Conservation (phyloP, 2,329 filamentous ascomycete species). For the Sclerotinia trifoliorum region DNA sequence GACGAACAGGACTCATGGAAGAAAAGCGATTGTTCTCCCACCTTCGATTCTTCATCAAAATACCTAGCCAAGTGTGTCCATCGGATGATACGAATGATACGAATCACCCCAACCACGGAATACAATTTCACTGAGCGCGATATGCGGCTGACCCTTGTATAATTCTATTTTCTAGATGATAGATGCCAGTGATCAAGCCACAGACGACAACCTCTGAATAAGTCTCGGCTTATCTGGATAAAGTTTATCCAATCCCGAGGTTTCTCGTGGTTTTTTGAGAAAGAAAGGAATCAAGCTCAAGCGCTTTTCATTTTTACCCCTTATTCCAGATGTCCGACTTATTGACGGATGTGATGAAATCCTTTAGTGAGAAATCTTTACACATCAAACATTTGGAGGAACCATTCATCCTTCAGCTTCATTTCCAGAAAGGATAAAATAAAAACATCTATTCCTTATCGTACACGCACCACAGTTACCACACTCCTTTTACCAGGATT, state of each 20-base stretch:
- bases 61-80: background rate
- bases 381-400: background rate
- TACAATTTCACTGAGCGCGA: constrained; percentile 8
- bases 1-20: background rate
- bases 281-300: background rate
- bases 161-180: background rate
- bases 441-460: constrained; percentile 4
- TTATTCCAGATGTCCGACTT: background rate
- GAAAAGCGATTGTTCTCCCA: background rate
- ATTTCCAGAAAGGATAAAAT: background rate
- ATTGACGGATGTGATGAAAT: constrained; percentile 4
- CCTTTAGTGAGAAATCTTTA: background rate
- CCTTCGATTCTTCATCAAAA: constrained; percentile 10
- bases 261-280: background rate
- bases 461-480: background rate
- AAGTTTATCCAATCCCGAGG: constrained; percentile 10
- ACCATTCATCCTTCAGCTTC: background rate
- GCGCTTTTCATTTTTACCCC: constrained; percentile 2
- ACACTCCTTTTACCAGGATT: background rate
- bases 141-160: constrained; percentile 3
- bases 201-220: background rate
- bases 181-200: constrained; percentile 6
- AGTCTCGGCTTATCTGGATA: constrained; percentile 9
- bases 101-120: constrained; percentile 4
- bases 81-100: too few relatives aligned